Evolutionary conservation across 2,329 filamentous ascomycete genomes (phyloP).

Genomic region (Aspergillus clavatus): DNA sequence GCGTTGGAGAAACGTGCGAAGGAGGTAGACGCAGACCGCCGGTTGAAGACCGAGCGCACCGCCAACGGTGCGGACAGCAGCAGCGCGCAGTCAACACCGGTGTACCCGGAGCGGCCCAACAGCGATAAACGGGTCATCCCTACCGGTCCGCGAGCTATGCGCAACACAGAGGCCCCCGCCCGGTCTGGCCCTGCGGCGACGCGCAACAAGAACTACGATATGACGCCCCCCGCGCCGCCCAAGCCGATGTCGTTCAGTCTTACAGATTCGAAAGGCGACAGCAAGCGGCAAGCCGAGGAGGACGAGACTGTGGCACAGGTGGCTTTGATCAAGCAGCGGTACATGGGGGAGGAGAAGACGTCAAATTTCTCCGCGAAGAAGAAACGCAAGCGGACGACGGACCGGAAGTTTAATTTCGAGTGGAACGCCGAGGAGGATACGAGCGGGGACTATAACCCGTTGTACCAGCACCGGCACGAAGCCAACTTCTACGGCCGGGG

Average conservation of each 20-base stretch:
- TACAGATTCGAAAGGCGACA: conserved; percentile 35
- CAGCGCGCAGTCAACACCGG: conserved; percentile 15
- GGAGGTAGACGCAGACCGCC: conserved; percentile 61
- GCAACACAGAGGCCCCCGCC: conserved; percentile 50
- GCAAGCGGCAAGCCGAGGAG: conserved; percentile 45
- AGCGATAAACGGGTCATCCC: conserved; percentile 47
- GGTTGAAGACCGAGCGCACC: conserved; percentile 41
- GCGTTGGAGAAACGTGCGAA: conserved; percentile 73
- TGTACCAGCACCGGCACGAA: conserved; percentile 66
- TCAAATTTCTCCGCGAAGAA: conserved; percentile 93
- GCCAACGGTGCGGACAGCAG: conserved; percentile 24
- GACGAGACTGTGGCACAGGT: conserved; percentile 64
- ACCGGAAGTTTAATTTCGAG: conserved; percentile 98
- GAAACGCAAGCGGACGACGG: conserved; percentile 85
- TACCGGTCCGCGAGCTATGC: conserved; percentile 67
- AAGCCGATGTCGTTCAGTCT: conserved; percentile 23
- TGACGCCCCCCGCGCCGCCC: conserved; percentile 47
- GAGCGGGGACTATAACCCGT: conserved; percentile 72
- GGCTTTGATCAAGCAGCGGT: conserved; percentile 69
- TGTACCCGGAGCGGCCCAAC: conserved; percentile 19
- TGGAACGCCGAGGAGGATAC: conserved; percentile 97
- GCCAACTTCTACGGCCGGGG: conserved; percentile 67
- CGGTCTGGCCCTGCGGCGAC: conserved; percentile 68
- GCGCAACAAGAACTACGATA: conserved; percentile 49
- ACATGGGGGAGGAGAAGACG: conserved; percentile 87